Percentiles rank a stretch among this genome's conserved stretches.
These are phyloP conservation scores for Calonectria pteridis DNA, from an alignment of 2,329 filamentous ascomycete genomes.

Conservation along the genomic window DNA sequence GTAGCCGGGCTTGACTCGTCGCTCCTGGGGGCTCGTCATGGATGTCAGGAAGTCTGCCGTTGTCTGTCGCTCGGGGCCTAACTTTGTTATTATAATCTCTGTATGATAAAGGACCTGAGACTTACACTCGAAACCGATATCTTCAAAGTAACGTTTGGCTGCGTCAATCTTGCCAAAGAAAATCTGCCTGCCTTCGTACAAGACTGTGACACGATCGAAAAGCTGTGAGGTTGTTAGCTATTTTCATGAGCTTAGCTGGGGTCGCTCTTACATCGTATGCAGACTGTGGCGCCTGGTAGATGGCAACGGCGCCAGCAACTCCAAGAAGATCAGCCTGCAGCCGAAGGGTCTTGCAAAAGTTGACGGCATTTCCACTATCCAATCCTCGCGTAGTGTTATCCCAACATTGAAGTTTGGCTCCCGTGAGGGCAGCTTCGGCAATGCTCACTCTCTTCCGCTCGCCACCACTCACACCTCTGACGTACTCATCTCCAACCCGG, in stretches of 20 bases:
- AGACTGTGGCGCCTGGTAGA: slow-evolving; percentile 74
- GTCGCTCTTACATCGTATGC: slow-evolving; percentile 61
- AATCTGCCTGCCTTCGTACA: slow-evolving; percentile 77
- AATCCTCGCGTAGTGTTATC: slow-evolving; percentile 48
- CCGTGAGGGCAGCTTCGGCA: slow-evolving; percentile 69
- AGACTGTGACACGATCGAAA: slow-evolving; percentile 76
- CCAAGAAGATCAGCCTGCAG: slow-evolving; percentile 44
- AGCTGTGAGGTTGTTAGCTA: slow-evolving; percentile 56
- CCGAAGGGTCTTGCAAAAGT: slow-evolving; percentile 43
- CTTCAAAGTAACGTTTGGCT: slow-evolving; percentile 72
- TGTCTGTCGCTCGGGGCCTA: slow-evolving; percentile 43
- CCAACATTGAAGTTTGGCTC: slow-evolving; percentile 48
- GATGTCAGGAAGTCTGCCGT: slow-evolving; percentile 51
- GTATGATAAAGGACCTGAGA: rapidly evolving
- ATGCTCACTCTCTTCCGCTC: slow-evolving; percentile 85
- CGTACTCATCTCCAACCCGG: slow-evolving; percentile 75
- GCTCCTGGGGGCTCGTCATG: slow-evolving; percentile 57
- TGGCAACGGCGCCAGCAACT: slow-evolving; percentile 44
- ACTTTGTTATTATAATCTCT: rapidly evolving
- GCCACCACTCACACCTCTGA: slow-evolving; percentile 81
- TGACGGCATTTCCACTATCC: slow-evolving; percentile 46
- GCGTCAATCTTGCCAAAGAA: slow-evolving; percentile 71
- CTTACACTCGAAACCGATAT: slow-evolving; percentile 46
- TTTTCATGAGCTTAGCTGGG: background rate
- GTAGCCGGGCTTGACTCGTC: slow-evolving; percentile 48